Evolutionary conservation across 345 rosid genomes (phyloP).

Genomic region (Salix suchowensis): DNA sequence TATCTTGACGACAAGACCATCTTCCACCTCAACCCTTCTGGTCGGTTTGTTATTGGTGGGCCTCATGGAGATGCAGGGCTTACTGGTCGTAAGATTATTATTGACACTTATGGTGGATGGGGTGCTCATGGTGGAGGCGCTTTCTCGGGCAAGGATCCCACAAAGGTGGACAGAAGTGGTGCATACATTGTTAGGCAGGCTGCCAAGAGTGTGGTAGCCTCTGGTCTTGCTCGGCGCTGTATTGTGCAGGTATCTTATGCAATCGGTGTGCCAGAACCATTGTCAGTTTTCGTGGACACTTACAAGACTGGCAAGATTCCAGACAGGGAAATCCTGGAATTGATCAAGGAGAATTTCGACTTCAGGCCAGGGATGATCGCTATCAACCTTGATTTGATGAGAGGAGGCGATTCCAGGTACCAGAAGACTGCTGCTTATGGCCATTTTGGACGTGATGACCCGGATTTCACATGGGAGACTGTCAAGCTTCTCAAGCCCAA

Average conservation of each 20-base stretch:
- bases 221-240: constrained; percentile 72
- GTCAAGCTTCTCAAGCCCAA: constrained; percentile 66
- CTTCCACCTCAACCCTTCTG: constrained; percentile 78
- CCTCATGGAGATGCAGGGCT: constrained; percentile 88
- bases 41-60: constrained; percentile 77
- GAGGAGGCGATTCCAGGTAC: constrained; percentile 67
- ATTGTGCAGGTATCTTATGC: constrained; percentile 75
- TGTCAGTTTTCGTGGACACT: constrained; percentile 55
- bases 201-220: constrained; percentile 71
- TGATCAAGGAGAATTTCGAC: constrained; percentile 59
- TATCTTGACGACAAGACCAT: constrained; percentile 72
- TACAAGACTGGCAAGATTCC: constrained; percentile 36
- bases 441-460: constrained; percentile 67
- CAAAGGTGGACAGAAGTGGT: constrained; percentile 76
- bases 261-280: constrained; percentile 65
- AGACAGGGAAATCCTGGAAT: constrained; percentile 30
- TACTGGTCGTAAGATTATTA: constrained; percentile 73
- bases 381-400: constrained; percentile 65
- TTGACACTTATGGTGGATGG: constrained; percentile 64
- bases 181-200: constrained; percentile 79
- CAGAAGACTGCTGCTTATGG: constrained; percentile 77
- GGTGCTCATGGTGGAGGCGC: constrained; percentile 66
- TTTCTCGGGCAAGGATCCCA: constrained; percentile 62
- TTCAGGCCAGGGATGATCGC: constrained; percentile 83
- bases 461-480: constrained; percentile 75